Percentiles rank a stretch among this genome's conserved stretches.
These are phyloP conservation scores for Hanseniaspora valbyensis DNA, from an alignment of 805 yeast species.

Conservation along the genomic window DNA sequence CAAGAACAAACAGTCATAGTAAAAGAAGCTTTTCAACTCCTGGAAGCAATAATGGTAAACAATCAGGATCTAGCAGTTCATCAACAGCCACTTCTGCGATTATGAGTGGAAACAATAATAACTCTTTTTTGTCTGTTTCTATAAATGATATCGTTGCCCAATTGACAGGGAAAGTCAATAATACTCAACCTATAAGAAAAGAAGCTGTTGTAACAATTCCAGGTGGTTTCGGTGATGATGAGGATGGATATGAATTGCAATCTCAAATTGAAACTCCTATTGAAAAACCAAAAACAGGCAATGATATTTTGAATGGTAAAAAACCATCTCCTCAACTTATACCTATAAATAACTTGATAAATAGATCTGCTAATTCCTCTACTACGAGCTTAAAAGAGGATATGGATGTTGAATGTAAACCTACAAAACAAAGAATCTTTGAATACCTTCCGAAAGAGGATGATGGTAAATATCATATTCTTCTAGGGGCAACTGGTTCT, in stretches of 20 bases:
- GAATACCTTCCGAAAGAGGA: constrained; percentile 63
- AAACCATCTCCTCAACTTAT: neutral
- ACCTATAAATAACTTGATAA: constrained; percentile 3
- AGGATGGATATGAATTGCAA: neutral
- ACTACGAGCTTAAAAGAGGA: constrained; percentile 30
- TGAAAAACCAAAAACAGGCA: neutral
- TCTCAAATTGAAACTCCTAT: neutral
- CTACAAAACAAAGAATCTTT: constrained; percentile 58
- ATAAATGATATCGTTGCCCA: constrained; percentile 12
- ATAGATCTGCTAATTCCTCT: neutral
- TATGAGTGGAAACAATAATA: neutral
- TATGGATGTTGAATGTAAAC: constrained; percentile 40
- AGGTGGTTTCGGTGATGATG: constrained; percentile 9
- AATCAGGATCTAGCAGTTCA: constrained; percentile 19
- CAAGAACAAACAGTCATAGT: neutral
- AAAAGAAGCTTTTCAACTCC: constrained; percentile 12
- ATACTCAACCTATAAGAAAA: neutral
- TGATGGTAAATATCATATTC: constrained; percentile 75
- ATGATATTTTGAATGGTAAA: neutral
- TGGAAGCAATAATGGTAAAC: constrained; percentile 2
- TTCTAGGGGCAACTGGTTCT: constrained; percentile 89
- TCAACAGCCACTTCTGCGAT: constrained; percentile 14
- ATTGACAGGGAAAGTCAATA: constrained; percentile 5
- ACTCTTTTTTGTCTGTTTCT: constrained; percentile 6
- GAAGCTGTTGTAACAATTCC: constrained; percentile 4